phyloP scores from a whole-genome alignment of 2,329 filamentous ascomycete genomes.

The Fusarium sp. region DNA sequence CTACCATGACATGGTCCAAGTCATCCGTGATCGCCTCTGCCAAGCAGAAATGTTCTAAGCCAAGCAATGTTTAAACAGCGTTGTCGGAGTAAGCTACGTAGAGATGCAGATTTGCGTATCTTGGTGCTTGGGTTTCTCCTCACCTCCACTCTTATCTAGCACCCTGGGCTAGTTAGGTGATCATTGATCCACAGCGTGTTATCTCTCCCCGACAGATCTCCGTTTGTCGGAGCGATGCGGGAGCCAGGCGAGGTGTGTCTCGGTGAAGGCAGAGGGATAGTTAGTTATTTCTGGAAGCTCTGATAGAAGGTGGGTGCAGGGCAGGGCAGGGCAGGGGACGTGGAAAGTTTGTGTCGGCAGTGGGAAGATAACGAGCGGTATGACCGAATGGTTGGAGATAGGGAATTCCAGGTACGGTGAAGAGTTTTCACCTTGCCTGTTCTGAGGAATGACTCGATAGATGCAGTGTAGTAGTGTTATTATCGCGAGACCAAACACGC shows the following conservation, averaged over 20 bases:
- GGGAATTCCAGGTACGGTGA: slow-evolving; percentile 7
- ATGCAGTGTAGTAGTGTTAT: neutral
- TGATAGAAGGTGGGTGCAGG: slow-evolving; percentile 19
- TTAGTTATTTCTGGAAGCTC: slow-evolving; percentile 24
- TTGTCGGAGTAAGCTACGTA: slow-evolving; percentile 20
- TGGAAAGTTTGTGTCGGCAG: neutral
- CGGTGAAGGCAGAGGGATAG: slow-evolving; percentile 8
- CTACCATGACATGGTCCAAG: neutral
- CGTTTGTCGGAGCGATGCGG: slow-evolving; percentile 10
- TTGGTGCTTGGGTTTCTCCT: neutral
- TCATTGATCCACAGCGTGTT: slow-evolving; percentile 12
- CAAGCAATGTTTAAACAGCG: slow-evolving; percentile 1
- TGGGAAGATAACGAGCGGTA: slow-evolving; percentile 2
- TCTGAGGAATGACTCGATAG: slow-evolving; percentile 2
- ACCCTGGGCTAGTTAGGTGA: slow-evolving; percentile 5
- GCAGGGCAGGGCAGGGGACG: neutral
- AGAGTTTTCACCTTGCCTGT: neutral
- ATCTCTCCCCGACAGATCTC: slow-evolving; percentile 27
- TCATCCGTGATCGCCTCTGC: neutral
- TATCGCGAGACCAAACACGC: neutral
- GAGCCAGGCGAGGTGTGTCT: slow-evolving; percentile 9
- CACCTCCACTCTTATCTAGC: slow-evolving; percentile 29
- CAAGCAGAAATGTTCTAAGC: neutral
- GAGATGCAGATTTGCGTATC: neutral
- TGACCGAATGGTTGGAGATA: slow-evolving; percentile 5